Evolutionary conservation across 768 basidiomycete species (phyloP), one percentile per base, ranked within the genome.

Genomic region (Mycena latifolia): DNA sequence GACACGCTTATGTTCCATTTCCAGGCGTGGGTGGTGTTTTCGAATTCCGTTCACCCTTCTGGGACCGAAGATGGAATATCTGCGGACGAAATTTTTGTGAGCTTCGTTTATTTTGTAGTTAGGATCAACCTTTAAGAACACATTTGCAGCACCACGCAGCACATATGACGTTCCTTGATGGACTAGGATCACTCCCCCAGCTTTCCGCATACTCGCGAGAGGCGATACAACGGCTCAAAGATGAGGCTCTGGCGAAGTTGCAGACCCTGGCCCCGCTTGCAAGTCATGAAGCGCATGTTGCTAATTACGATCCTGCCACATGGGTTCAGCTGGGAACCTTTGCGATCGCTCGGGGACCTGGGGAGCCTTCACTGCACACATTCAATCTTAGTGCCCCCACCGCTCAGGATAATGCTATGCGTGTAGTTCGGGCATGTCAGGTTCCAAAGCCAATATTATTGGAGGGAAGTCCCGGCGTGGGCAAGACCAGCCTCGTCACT

Each of bases 381-480:
- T 99, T 98, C 84, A 93, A 91, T 72, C 85, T 98, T 46, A 83
- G 89, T 55, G 95, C 95, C 0, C 95, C 97, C 0, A 99, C 98
- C 2, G 94, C 96, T 17, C 85, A 84, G 45, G 86, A 90, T 65
- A 99, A 99, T 76, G 91, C 92, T 22, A 87, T 93, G 84, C 91
- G 97, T 24, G 88, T 99, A 15, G 80, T 94, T 33, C 87, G 98
- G 60, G 98, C 96, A 4, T 93, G 92, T 65, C 98, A 99, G 76
- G 82, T 98, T 5, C 72, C 80, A 3, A 99, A 98, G 76, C 95
- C 98, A 0, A 94, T 99, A 63, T 84, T 99, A 15, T 84, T 99
- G 11, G 98, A 99, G 75, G 98, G 98, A 1, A 98, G 96, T 77
- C 98, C 98, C 14, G 98, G 98, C 0, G 98, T 99, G 17, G 98